Base-by-base conservation (phyloP, 371 early-diverging fungal genomes). In the Apophysomyces elegans region DNA sequence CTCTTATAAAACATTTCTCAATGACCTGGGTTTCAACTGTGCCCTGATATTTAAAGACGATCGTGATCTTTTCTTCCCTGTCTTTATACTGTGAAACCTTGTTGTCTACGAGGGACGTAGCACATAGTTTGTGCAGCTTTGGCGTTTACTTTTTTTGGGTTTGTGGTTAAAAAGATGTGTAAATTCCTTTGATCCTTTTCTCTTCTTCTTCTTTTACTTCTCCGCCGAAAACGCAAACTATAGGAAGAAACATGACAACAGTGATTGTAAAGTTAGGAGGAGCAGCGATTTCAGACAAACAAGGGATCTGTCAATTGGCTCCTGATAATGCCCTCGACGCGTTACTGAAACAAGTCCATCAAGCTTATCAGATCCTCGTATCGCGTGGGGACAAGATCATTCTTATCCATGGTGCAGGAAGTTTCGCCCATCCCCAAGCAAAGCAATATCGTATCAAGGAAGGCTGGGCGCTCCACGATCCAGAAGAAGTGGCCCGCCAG, bases 401-500 rank as follows among this genome's bases (percentile, higher is more conserved):
- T 9, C 61, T 83, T 4, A 62, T 83, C 37, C 84, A 83, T 61
- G 84, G 84, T 12, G 84, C 77, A 21, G 84, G 84, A 32, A 79
- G 80, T 57, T 83, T 80, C 72, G 84, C 81, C 7, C 84, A 83
- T 62, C 84, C 84, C 16, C 80, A 77, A 56, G 84, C 81, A 1
- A 73, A 65, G 14, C 46, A 70, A 63, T 77, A 77, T 45, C 46
- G 63, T 38, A 57, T 83, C 43, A 82, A 76, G 44, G 45, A 63
- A 36, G 82, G 82, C 8, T 80, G 81, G 80, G 13, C 12, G 0
- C 60, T 61, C 5, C 58, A 26, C 32, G 32, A 26, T 16, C 59
- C 37, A 1, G 16, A 61, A 50, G 58, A 66, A 12, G 18, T 12
- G 16, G 41, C 61, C 11, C 45, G 58, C 7, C 69, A 68, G 56